phyloP scores from a whole-genome alignment of 495 filamentous ascomycete genomes.

The Neurospora sp. region DNA sequence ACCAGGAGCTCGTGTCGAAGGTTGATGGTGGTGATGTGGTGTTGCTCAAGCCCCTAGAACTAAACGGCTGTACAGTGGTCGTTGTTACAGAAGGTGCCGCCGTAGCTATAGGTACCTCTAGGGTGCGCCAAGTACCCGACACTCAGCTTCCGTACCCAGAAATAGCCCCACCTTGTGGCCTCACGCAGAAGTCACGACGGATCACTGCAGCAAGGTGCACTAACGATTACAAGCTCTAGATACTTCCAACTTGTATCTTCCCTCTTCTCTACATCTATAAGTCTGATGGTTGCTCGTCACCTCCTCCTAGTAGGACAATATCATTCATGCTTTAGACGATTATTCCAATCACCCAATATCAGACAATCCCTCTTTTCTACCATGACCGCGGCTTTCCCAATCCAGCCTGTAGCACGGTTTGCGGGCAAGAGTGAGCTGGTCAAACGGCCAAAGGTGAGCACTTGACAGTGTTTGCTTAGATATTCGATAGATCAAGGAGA shows the following conservation, averaged over 20 bases:
- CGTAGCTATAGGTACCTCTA: neutral
- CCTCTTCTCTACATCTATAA: neutral
- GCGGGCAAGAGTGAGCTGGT: slow-evolving; percentile 50
- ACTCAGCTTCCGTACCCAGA: neutral
- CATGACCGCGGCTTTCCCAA: slow-evolving; percentile 41
- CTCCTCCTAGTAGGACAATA: neutral
- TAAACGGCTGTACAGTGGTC: neutral
- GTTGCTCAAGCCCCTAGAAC: neutral
- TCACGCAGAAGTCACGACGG: neutral
- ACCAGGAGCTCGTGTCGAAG: neutral
- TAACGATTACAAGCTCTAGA: neutral
- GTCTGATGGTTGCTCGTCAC: neutral
- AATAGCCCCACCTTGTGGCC: neutral
- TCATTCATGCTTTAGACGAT: neutral
- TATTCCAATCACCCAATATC: neutral
- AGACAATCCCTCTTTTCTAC: slow-evolving; percentile 8
- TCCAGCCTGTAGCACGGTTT: slow-evolving; percentile 54
- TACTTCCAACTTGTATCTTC: neutral
- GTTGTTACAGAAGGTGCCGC: neutral
- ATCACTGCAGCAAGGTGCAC: neutral
- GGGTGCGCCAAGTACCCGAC: neutral
- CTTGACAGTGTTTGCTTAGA: neutral
- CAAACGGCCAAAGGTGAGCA: slow-evolving; percentile 53
- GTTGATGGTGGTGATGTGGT: neutral
- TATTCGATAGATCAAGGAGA: neutral